Percentiles rank a stretch among this genome's conserved stretches.
phyloP scores from a whole-genome alignment of 2,329 filamentous ascomycete genomes.

The Ophiosphaerella narmari region DNA sequence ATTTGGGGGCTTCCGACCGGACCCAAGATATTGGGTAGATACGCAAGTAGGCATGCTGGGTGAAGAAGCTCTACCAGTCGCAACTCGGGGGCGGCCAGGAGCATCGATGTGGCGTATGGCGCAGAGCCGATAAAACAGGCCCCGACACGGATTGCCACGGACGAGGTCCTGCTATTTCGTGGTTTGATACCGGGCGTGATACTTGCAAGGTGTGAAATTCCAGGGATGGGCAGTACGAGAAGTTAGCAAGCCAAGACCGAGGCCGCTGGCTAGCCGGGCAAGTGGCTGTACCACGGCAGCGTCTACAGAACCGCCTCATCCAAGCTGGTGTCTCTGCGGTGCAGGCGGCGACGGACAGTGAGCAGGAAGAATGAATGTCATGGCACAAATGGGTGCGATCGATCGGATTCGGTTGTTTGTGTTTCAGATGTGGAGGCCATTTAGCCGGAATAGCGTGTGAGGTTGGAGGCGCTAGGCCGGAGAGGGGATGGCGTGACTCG shows the following conservation, averaged over 20 bases:
- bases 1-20: background rate
- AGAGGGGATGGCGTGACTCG: no score
- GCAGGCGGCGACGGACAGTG: background rate
- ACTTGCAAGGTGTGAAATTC: slow-evolving; percentile 1
- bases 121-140: background rate
- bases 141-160: background rate
- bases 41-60: background rate
- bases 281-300: background rate
- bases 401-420: slow-evolving; percentile 12
- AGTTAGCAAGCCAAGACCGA: slow-evolving; percentile 1
- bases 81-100: slow-evolving; percentile 1
- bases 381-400: slow-evolving; percentile 9
- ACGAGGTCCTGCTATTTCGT: slow-evolving; percentile 1
- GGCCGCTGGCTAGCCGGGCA: background rate
- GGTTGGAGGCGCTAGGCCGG: background rate
- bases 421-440: slow-evolving; percentile 20
- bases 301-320: slow-evolving; percentile 1
- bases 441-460: slow-evolving; percentile 20
- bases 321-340: background rate
- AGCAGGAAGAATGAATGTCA: background rate
- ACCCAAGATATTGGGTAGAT: background rate
- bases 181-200: background rate
- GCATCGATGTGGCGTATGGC: background rate
- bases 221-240: background rate
- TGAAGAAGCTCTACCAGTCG: background rate